Evolutionary conservation across 148 eudicot species (phyloP).

Genomic region (Cornus controversa): DNA sequence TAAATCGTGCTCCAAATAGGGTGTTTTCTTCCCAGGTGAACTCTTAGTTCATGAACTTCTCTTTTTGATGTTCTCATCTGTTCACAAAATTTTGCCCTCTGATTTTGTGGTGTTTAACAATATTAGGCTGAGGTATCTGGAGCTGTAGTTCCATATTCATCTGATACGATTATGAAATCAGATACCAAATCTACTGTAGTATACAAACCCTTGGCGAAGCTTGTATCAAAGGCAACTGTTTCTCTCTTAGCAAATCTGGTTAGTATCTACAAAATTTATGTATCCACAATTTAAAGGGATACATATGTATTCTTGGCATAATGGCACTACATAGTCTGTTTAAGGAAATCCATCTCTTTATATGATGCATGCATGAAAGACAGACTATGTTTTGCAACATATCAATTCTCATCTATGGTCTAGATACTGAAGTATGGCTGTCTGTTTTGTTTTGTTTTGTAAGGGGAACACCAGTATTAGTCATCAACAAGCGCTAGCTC

Average conservation of each 20-base stretch:
- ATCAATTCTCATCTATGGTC: not conserved
- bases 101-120: not conserved
- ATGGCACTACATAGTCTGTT: not conserved
- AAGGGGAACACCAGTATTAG: conserved; percentile 42
- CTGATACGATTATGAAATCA: conserved; percentile 26
- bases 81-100: not conserved
- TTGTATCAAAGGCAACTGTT: conserved; percentile 57
- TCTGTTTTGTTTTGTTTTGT: not conserved
- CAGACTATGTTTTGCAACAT: not conserved
- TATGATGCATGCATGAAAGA: not conserved
- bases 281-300: too few species aligned
- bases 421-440: not conserved
- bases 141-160: conserved; percentile 26
- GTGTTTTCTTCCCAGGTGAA: conserved; percentile 30
- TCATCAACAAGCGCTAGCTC: conserved; percentile 40
- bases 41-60: not conserved
- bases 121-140: conserved; percentile 50
- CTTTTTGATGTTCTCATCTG: not conserved
- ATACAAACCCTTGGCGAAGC: conserved; percentile 81
- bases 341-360: not conserved
- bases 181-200: conserved; percentile 41
- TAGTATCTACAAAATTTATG: conserved; percentile 24
- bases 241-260: conserved; percentile 74
- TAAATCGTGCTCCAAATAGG: conserved; percentile 19
- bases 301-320: not conserved